Evolutionary conservation across 352 stramenopile genomes (phyloP).

Genomic region (Globisporangium nunn): DNA sequence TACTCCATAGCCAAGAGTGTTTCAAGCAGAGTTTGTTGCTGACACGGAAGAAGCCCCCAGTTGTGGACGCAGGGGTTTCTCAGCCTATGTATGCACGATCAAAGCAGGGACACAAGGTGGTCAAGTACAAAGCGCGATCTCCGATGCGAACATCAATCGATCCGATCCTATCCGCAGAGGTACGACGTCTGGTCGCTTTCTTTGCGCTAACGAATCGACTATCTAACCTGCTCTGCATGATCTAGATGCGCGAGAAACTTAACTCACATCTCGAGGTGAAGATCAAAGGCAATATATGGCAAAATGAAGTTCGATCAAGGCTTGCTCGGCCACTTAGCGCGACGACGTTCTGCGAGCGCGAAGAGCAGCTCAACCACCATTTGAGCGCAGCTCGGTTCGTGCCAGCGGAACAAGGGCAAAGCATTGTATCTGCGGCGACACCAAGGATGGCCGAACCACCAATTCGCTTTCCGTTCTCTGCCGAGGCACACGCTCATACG

Average conservation of each 20-base stretch:
- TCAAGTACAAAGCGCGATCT: background rate
- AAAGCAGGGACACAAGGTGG: background rate
- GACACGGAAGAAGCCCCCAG: background rate
- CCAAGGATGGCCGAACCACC: no score
- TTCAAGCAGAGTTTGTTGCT: background rate
- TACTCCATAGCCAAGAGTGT: background rate
- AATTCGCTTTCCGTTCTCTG: slow-evolving; percentile 23
- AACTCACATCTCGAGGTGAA: slow-evolving; percentile 29
- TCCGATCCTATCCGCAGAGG: slow-evolving; percentile 7
- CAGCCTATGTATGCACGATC: slow-evolving; percentile 1
- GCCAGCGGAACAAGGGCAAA: background rate
- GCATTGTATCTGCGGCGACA: background rate
- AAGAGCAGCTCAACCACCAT: slow-evolving; percentile 31
- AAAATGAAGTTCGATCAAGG: slow-evolving; percentile 43
- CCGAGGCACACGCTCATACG: slow-evolving; percentile 22
- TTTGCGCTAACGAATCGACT: background rate
- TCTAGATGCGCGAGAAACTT: slow-evolving; percentile 33
- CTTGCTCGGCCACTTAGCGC: slow-evolving; percentile 45
- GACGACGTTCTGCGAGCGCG: slow-evolving; percentile 31
- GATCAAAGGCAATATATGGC: slow-evolving; percentile 41
- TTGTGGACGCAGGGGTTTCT: background rate
- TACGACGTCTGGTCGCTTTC: background rate
- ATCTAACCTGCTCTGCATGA: slow-evolving; percentile 2
- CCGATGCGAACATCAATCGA: slow-evolving; percentile 4
- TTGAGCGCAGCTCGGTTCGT: slow-evolving; percentile 21